phyloP scores from a whole-genome alignment of 805 yeast genomes.

The Saturnispora silvae region DNA sequence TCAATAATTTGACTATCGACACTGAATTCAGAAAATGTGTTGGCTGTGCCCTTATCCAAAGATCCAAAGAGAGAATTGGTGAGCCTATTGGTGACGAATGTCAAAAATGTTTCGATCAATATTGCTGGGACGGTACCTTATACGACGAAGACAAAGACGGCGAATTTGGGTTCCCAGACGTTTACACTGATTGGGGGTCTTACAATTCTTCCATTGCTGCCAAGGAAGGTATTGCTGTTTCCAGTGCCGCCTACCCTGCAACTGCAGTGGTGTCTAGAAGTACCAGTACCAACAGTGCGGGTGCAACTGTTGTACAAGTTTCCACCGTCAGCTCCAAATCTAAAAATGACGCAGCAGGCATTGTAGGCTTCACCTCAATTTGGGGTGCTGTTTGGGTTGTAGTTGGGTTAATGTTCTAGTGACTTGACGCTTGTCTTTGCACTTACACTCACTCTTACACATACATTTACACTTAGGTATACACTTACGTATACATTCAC shows the following conservation, averaged over 20 bases:
- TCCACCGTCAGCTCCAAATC: not conserved
- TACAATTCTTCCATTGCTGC: slow-evolving; percentile 7
- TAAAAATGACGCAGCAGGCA: slow-evolving; percentile 6
- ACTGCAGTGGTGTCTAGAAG: not conserved
- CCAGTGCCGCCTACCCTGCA: too few species aligned
- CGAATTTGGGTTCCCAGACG: slow-evolving; percentile 17
- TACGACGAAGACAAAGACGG: slow-evolving; percentile 11
- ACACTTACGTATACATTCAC: too few species aligned
- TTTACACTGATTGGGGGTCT: slow-evolving; percentile 32
- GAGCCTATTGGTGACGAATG: slow-evolving; percentile 59
- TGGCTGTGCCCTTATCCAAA: slow-evolving; percentile 73
- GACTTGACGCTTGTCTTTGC: too few species aligned
- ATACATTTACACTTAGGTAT: too few species aligned
- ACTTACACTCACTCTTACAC: too few species aligned
- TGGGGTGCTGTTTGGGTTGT: slow-evolving; percentile 2
- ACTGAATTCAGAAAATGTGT: slow-evolving; percentile 62
- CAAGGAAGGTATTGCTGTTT: too few species aligned
- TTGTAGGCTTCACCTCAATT: not conserved
- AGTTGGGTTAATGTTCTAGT: slow-evolving; percentile 2
- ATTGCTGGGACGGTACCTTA: slow-evolving; percentile 45
- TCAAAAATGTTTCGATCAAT: slow-evolving; percentile 52
- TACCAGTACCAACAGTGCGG: slow-evolving; percentile 3
- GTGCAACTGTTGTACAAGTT: slow-evolving; percentile 5
- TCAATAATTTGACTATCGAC: slow-evolving; percentile 58
- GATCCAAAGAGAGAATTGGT: slow-evolving; percentile 62